These are phyloP conservation scores for Neonectria hederae DNA, from an alignment of 2,329 filamentous ascomycete genomes.

Conservation along the genomic window DNA sequence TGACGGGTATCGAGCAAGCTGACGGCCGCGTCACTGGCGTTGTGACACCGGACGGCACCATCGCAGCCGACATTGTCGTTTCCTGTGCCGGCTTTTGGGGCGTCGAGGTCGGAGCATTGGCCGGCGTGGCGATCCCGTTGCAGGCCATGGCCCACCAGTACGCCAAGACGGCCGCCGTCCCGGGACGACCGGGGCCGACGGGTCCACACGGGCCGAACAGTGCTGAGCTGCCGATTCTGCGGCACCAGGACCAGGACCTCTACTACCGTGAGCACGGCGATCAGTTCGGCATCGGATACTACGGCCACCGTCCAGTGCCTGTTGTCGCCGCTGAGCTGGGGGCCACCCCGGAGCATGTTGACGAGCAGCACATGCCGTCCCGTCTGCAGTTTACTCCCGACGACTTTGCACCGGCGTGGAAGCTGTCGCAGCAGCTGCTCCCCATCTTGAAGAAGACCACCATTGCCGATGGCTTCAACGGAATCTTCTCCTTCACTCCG, in stretches of 20 bases:
- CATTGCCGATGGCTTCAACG: conserved; percentile 70
- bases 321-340: conserved; percentile 64
- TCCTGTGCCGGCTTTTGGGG: conserved; percentile 75
- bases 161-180: conserved; percentile 66
- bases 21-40: conserved; percentile 66
- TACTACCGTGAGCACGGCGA: conserved; percentile 74
- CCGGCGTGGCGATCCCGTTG: conserved; percentile 65
- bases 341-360: conserved; percentile 60
- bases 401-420: conserved; percentile 70
- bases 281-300: conserved; percentile 70
- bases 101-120: conserved; percentile 71
- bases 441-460: conserved; percentile 60
- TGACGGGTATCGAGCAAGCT: conserved; percentile 64
- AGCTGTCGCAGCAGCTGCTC: conserved; percentile 62
- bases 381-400: conserved; percentile 66
- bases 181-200: conserved; percentile 49
- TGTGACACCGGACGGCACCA: conserved; percentile 55
- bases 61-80: conserved; percentile 68
- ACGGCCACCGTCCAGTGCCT: conserved; percentile 70
- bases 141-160: conserved; percentile 72
- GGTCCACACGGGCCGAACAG: conserved; percentile 55
- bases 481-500: conserved; percentile 72
- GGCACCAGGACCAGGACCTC: conserved; percentile 70
- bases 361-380: conserved; percentile 71
- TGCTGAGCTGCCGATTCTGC: conserved; percentile 65